These are phyloP conservation scores for Phyllostachys edulis DNA, from an alignment of 176 grass and related monocot species.

Conservation along the genomic window DNA sequence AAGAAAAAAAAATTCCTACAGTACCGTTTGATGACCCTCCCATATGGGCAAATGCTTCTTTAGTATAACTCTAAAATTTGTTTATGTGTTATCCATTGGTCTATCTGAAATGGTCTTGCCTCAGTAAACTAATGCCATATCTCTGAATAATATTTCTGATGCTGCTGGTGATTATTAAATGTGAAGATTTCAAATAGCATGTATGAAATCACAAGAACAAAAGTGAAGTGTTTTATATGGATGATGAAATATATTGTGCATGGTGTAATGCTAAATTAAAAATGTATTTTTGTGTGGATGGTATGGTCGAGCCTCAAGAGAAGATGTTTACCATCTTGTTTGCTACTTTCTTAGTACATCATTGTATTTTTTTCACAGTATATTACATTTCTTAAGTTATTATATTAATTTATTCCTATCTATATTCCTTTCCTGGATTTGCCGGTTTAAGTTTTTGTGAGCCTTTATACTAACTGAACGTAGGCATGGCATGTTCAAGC, in stretches of 20 bases:
- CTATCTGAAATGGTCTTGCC: constrained; percentile 2
- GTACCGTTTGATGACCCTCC: not conserved
- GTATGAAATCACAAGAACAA: not conserved
- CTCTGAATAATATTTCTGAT: constrained; percentile 3
- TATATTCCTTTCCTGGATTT: constrained; percentile 23
- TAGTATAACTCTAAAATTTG: not conserved
- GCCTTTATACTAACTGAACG: constrained; percentile 20
- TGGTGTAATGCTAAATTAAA: no score
- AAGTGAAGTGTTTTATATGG: no score
- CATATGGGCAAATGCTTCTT: not conserved
- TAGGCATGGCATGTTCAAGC: no score
- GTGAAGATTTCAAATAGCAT: not conserved
- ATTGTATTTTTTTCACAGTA: not conserved
- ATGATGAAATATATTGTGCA: no score
- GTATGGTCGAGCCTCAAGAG: not conserved
- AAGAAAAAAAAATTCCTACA: no score
- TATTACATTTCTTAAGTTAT: constrained; percentile 15
- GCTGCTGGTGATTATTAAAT: not conserved
- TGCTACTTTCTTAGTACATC: not conserved
- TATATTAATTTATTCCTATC: constrained; percentile 18
- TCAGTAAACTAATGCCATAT: not conserved
- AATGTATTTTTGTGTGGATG: no score
- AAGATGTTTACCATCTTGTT: constrained; percentile 5
- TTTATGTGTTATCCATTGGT: constrained; percentile 6
- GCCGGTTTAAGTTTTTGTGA: constrained; percentile 2